Evolutionary conservation across 768 basidiomycete genomes (phyloP).

Genomic region (Exidia glandulosa): DNA sequence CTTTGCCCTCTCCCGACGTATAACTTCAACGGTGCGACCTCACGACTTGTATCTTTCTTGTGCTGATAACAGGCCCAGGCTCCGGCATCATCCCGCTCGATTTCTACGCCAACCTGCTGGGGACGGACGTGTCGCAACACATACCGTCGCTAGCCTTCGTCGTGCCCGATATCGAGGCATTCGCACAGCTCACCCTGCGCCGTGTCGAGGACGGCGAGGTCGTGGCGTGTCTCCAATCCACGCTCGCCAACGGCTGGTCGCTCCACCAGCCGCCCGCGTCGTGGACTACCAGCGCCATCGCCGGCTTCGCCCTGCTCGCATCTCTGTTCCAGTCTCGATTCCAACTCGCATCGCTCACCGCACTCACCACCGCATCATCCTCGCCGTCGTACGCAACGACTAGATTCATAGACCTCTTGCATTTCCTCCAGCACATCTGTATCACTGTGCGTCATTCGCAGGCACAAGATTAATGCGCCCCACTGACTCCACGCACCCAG

Average conservation of each 20-base stretch:
- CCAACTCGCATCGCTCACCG: conserved; percentile 24
- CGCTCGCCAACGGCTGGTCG: conserved; percentile 85
- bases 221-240: conserved; percentile 86
- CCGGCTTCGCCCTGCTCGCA: conserved; percentile 41
- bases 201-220: conserved; percentile 58
- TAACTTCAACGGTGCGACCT: conserved; percentile 13
- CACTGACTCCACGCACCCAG: not conserved
- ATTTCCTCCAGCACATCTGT: conserved; percentile 77
- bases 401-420: conserved; percentile 72
- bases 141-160: conserved; percentile 75
- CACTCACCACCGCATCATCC: conserved; percentile 33
- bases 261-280: conserved; percentile 61
- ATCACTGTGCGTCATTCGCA: conserved; percentile 32
- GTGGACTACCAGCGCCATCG: conserved; percentile 58
- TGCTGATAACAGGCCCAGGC: too few relatives aligned
- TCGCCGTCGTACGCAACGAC: conserved; percentile 48
- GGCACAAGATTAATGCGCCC: not conserved
- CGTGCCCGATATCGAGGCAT: conserved; percentile 89
- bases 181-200: conserved; percentile 64
- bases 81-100: conserved; percentile 50
- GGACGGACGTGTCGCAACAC: conserved; percentile 39
- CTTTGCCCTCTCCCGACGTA: conserved; percentile 38
- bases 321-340: conserved; percentile 30
- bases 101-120: conserved; percentile 26
- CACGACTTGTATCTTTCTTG: not conserved